These are phyloP conservation scores for Ganoderma resinaceum DNA, from an alignment of 1,284 basidiomycete genomes.

Conservation along the genomic window DNA sequence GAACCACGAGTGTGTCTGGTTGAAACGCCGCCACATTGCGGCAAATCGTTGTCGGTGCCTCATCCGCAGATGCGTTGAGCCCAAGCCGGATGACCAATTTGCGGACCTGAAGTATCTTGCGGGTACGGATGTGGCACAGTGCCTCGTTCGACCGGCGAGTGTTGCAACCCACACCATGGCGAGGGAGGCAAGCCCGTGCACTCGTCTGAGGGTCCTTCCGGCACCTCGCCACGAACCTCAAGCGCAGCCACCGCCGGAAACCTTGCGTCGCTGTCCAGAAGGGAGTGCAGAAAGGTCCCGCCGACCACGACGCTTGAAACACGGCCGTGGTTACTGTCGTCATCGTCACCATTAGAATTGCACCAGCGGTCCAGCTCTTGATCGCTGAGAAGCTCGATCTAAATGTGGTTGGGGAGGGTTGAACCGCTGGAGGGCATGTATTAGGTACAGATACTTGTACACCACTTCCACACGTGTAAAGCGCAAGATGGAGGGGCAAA, in stretches of 20 bases:
- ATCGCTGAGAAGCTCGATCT: neutral
- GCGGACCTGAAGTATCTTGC: neutral
- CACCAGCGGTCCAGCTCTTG: neutral
- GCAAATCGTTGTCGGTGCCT: neutral
- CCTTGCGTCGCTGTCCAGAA: neutral
- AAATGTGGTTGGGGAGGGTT: neutral
- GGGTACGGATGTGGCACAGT: neutral
- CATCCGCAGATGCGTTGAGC: neutral
- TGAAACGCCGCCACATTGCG: neutral
- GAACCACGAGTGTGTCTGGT: neutral
- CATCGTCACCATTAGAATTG: neutral
- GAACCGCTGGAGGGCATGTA: neutral
- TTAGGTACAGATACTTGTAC: neutral
- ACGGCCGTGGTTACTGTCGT: neutral
- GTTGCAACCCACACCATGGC: too few relatives aligned
- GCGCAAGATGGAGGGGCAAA: neutral
- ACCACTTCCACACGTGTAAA: neutral
- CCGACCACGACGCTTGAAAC: neutral
- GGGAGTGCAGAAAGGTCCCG: neutral
- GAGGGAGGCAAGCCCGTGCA: neutral
- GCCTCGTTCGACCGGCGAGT: too few relatives aligned
- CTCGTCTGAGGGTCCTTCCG: neutral
- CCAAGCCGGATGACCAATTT: neutral
- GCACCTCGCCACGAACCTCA: neutral
- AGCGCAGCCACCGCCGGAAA: neutral